Percentiles rank a stretch among this genome's conserved stretches.
phyloP scores from a whole-genome alignment of 2,329 filamentous ascomycete species.

The Xylariomycetidae sp. region DNA sequence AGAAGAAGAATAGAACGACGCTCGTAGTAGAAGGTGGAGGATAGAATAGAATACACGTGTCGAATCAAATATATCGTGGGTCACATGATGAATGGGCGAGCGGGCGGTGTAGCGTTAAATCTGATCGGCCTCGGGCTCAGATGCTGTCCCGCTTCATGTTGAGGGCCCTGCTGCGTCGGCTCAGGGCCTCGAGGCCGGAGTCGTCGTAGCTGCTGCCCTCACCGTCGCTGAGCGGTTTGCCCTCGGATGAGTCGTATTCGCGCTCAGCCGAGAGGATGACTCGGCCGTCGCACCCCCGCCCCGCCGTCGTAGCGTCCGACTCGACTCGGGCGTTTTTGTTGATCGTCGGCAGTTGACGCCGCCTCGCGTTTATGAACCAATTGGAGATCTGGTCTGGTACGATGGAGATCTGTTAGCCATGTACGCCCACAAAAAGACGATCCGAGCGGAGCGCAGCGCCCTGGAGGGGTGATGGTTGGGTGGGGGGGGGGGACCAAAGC shows the following conservation, averaged over 20 bases:
- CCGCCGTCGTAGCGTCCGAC: slow-evolving; percentile 39
- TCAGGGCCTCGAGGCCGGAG: slow-evolving; percentile 28
- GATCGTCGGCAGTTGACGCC: slow-evolving; percentile 57
- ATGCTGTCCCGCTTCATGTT: slow-evolving; percentile 42
- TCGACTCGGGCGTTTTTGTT: slow-evolving; percentile 51
- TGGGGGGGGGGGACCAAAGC: no score
- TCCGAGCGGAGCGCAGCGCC: no score
- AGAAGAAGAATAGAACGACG: no score
- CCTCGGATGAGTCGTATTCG: slow-evolving; percentile 30
- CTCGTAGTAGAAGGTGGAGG: no score
- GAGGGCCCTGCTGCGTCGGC: slow-evolving; percentile 27
- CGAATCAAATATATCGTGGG: no score
- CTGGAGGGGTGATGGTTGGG: no score
- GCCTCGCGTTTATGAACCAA: slow-evolving; percentile 74
- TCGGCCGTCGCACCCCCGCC: slow-evolving; percentile 30
- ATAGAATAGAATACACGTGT: no score
- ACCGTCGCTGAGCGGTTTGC: slow-evolving; percentile 40
- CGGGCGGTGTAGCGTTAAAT: no score
- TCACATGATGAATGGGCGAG: no score
- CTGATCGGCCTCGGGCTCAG: slow-evolving; percentile 2
- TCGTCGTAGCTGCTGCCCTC: slow-evolving; percentile 41
- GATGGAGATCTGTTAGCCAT: slow-evolving; percentile 12
- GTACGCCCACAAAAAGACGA: background rate
- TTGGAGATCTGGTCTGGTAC: slow-evolving; percentile 63
- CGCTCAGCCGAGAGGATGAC: slow-evolving; percentile 33